Evolutionary conservation across 345 rosid genomes (phyloP), one percentile per base, ranked within the genome.

Genomic region (Syzygium jambos): DNA sequence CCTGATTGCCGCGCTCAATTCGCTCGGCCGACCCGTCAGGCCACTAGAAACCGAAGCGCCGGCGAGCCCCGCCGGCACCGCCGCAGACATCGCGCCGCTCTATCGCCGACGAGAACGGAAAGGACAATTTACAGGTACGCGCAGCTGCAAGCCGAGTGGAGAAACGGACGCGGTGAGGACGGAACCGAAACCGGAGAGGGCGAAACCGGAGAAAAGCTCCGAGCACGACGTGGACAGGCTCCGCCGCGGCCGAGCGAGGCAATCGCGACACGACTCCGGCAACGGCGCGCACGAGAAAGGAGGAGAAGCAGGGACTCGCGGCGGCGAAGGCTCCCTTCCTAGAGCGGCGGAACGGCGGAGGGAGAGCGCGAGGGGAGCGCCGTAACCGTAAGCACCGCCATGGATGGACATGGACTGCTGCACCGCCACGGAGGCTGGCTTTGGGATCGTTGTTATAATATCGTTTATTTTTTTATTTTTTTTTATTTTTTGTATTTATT

Each of bases 11-110:
- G 52, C 59, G 83, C 88, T 87, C 86, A 87, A 87, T 51, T 87
- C 90, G 56, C 83, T 51, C 51, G 57, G 89, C 84, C 92, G 91
- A 86, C 87, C 52, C 29, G 88, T 68, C 87, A 94, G 84, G 68
- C 94, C 95, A 49, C 1, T 84, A 25, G 52, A 10, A 51, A 68
- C 52, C n/a, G 82, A 22, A 51, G 61, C 30, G 63, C 82, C 57
- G 27, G 83, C 51, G 27, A 84, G 52, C 52, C 65, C 63, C n/a
- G 89, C 38, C 17, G 65, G 54, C n/a, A 7, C 46, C 46, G 46
- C 46, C 46, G 46, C 43, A 6, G 61, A 78, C 89, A 87, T 87
- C 29, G 55, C 84, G 14, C 41, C 55, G 21, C 38, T 11, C n/a
- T 30, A 41, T 41, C 38, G 41, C 22, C 52, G 29, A 78, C 2